Base-by-base conservation (phyloP, 2,329 filamentous ascomycete genomes). In the Helicocarpus griseus region DNA sequence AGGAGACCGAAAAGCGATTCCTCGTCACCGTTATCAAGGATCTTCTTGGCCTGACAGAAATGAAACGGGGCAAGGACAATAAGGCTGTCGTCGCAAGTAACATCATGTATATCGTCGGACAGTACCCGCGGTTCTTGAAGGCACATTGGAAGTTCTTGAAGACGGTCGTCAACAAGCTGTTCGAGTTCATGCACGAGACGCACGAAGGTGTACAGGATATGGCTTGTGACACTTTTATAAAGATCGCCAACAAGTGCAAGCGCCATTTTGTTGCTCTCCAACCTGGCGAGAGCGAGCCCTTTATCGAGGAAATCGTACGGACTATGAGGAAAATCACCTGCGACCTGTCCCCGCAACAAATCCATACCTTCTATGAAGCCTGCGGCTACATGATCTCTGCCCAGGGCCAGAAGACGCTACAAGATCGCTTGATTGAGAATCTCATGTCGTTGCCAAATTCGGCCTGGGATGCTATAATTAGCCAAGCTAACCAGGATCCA, bases 61-160 rank as follows among this genome's bases (percentile, higher is more conserved):
- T 96, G 90, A 98, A 98, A 76, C 87, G 94, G 50, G 93, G 93
- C 56, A 98, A 98, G 65, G 93, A 98, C 75, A 98, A 98, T 79
- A 98, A 98, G 69, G 93, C 93, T 11, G 93, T 98, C 8, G 93
- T 98, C 38, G 93, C 93, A 57, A 95, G 89, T 73, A 98, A 98
- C 73, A 98, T 98, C 65, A 98, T 98, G 93, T 98, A 98, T 69
- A 98, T 98, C 73, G 93, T 98, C 55, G 93, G 93, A 53, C 93
- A 98, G 67, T 98, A 98, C 66, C 93, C 93, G 35, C 87, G 93
- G 19, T 98, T 98, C 74, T 75, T 98, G 62, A 98, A 98, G 75
- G 93, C 93, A 1, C 93, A 98, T 70, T 98, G 93, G 93, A 98
- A 98, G 69, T 98, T 98, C 73, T 77, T 98, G 52, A 98, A 98